Evolutionary conservation across 2,329 filamentous ascomycete genomes (phyloP).

Genomic region (Cladosporium sp.): DNA sequence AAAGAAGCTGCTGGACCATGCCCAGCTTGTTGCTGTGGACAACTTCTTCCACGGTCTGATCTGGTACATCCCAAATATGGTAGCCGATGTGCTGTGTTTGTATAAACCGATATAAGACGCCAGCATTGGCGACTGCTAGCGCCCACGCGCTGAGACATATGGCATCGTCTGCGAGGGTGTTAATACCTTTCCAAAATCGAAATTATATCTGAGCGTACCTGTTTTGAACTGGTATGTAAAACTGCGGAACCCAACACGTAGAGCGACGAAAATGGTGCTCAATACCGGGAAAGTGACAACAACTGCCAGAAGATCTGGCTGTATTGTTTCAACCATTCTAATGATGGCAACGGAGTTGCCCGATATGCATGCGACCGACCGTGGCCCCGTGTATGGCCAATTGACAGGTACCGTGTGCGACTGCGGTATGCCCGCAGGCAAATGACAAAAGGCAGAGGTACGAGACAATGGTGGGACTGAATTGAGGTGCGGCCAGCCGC

Average conservation of each 20-base stretch:
- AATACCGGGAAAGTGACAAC: constrained; percentile 6
- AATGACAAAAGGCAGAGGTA: too few relatives aligned
- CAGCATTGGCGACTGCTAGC: constrained; percentile 1
- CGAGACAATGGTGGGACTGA: too few relatives aligned
- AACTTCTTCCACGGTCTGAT: neutral
- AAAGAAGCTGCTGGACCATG: constrained; percentile 35
- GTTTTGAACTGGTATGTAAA: constrained; percentile 3
- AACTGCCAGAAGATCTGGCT: constrained; percentile 1
- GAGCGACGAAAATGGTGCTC: constrained; percentile 2
- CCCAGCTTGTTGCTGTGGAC: constrained; percentile 17
- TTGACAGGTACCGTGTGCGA: too few relatives aligned
- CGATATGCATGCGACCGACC: too few relatives aligned
- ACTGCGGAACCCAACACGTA: neutral
- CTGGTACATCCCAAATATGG: constrained; percentile 7
- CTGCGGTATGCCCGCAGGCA: too few relatives aligned
- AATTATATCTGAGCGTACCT: neutral
- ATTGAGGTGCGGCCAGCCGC: too few relatives aligned
- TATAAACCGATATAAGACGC: neutral
- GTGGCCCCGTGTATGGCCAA: neutral
- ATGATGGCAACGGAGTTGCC: neutral
- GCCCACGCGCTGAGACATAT: constrained; percentile 2
- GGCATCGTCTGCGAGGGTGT: constrained; percentile 2
- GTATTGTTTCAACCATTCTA: constrained; percentile 4
- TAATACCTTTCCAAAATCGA: neutral
- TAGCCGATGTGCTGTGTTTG: neutral